phyloP scores from a whole-genome alignment of 2,329 filamentous ascomycete genomes.

The Ilyonectria destructans region DNA sequence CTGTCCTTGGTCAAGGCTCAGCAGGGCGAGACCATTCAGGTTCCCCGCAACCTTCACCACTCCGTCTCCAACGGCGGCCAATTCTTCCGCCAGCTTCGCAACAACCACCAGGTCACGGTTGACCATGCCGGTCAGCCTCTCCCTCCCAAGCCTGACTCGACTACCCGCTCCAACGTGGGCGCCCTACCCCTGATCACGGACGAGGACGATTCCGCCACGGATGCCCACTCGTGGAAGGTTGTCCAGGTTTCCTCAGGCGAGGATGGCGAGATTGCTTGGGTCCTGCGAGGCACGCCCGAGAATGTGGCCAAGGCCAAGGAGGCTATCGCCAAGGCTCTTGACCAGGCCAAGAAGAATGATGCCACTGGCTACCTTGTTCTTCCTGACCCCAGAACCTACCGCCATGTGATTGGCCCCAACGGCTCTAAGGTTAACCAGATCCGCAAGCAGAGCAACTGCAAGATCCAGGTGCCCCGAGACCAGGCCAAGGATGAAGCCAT shows the following conservation, averaged over 20 bases:
- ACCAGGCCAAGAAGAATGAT: slow-evolving; percentile 78
- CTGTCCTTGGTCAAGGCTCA: slow-evolving; percentile 85
- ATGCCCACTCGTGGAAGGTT: slow-evolving; percentile 87
- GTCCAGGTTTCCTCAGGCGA: slow-evolving; percentile 76
- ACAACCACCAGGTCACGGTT: slow-evolving; percentile 89
- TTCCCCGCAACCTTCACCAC: slow-evolving; percentile 89
- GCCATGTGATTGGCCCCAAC: slow-evolving; percentile 89
- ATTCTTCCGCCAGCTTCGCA: slow-evolving; percentile 92
- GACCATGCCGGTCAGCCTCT: slow-evolving; percentile 89
- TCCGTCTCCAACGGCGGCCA: slow-evolving; percentile 89
- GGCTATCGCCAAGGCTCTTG: slow-evolving; percentile 80
- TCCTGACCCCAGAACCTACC: slow-evolving; percentile 90
- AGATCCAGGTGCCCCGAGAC: slow-evolving; percentile 92
- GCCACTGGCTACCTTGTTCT: slow-evolving; percentile 91
- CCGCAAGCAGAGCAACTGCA: slow-evolving; percentile 91
- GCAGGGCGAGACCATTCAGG: slow-evolving; percentile 88
- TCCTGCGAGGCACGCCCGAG: slow-evolving; percentile 85
- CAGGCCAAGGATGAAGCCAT: slow-evolving; percentile 86
- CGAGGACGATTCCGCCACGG: slow-evolving; percentile 75
- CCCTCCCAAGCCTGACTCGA: slow-evolving; percentile 77
- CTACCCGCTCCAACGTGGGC: slow-evolving; percentile 71
- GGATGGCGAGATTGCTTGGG: slow-evolving; percentile 88
- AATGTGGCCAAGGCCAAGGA: slow-evolving; percentile 87
- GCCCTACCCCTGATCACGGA: slow-evolving; percentile 94
- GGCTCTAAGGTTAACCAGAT: slow-evolving; percentile 95